These are phyloP conservation scores for Epichloe coenophiala DNA, from an alignment of 2,329 filamentous ascomycete genomes.

Conservation along the genomic window DNA sequence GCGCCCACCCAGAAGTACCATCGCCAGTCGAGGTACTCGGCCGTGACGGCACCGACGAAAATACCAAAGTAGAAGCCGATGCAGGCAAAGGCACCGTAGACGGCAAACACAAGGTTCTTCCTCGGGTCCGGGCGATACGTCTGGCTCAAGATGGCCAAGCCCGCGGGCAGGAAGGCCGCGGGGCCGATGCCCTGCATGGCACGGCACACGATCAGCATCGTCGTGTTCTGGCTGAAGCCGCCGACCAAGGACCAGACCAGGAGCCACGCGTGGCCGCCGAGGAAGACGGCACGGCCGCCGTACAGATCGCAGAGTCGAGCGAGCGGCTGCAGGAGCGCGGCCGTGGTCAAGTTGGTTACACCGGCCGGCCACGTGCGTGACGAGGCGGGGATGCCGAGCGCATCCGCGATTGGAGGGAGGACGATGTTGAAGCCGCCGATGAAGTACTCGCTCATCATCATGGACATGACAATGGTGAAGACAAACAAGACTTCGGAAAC, in stretches of 20 bases:
- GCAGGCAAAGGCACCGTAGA: conserved; percentile 46
- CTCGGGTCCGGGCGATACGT: conserved; percentile 57
- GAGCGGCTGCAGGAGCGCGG: conserved; percentile 46
- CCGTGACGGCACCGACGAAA: conserved; percentile 50
- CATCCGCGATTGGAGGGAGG: conserved; percentile 47
- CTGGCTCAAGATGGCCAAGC: conserved; percentile 57
- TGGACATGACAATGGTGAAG: conserved; percentile 47
- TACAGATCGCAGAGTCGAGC: conserved; percentile 50
- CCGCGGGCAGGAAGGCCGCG: conserved; percentile 54
- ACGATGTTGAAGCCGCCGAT: conserved; percentile 67
- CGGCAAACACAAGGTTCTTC: conserved; percentile 52
- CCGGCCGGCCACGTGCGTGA: conserved; percentile 52
- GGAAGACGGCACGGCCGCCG: conserved; percentile 47
- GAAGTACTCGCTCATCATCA: conserved; percentile 58
- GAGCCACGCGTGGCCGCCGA: conserved; percentile 49
- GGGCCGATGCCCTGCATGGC: conserved; percentile 63
- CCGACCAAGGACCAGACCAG: conserved; percentile 53
- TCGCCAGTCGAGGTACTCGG: conserved; percentile 47
- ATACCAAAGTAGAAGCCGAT: conserved; percentile 53
- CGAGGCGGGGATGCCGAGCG: conserved; percentile 49
- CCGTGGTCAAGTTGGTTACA: conserved; percentile 45
- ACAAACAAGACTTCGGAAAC: conserved; percentile 49
- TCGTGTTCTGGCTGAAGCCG: conserved; percentile 53
- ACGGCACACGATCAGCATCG: conserved; percentile 61
- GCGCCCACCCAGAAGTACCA: conserved; percentile 60